Percentiles rank a stretch among this genome's conserved stretches.
These are phyloP conservation scores for Penicillium mononematosum DNA, from an alignment of 495 filamentous ascomycete genomes.

Conservation along the genomic window DNA sequence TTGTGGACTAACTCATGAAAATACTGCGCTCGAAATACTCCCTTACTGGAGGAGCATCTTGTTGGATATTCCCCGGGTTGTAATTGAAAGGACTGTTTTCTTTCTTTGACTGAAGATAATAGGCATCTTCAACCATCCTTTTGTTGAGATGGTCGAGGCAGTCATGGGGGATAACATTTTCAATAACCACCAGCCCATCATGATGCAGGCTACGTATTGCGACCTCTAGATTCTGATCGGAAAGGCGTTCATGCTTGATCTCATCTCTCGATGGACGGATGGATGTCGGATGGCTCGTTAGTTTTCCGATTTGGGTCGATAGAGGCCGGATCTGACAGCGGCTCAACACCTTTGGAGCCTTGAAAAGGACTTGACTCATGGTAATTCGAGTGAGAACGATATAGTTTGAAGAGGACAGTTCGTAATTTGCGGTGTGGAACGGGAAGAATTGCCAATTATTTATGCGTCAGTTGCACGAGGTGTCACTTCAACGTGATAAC, in stretches of 20 bases:
- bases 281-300: slow-evolving; percentile 12
- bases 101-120: slow-evolving; percentile 38
- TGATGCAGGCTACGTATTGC: slow-evolving; percentile 47
- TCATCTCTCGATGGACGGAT: slow-evolving; percentile 22
- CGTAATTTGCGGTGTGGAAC: neutral
- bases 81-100: slow-evolving; percentile 52
- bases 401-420: neutral
- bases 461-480: neutral
- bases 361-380: neutral
- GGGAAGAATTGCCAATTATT: neutral
- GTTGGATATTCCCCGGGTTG: slow-evolving; percentile 54
- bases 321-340: slow-evolving; percentile 1
- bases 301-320: neutral
- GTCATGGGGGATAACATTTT: slow-evolving; percentile 44
- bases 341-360: neutral
- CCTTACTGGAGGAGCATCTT: slow-evolving; percentile 46
- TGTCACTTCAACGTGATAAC: neutral
- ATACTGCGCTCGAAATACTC: slow-evolving; percentile 43
- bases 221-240: slow-evolving; percentile 45
- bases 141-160: slow-evolving; percentile 48
- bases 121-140: slow-evolving; percentile 53
- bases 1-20: slow-evolving; percentile 39
- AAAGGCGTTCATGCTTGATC: slow-evolving; percentile 21
- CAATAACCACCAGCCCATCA: slow-evolving; percentile 54
- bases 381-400: neutral